These are phyloP conservation scores for Exobasidium rhododendri DNA, from an alignment of 1,284 basidiomycete species.

Conservation along the genomic window DNA sequence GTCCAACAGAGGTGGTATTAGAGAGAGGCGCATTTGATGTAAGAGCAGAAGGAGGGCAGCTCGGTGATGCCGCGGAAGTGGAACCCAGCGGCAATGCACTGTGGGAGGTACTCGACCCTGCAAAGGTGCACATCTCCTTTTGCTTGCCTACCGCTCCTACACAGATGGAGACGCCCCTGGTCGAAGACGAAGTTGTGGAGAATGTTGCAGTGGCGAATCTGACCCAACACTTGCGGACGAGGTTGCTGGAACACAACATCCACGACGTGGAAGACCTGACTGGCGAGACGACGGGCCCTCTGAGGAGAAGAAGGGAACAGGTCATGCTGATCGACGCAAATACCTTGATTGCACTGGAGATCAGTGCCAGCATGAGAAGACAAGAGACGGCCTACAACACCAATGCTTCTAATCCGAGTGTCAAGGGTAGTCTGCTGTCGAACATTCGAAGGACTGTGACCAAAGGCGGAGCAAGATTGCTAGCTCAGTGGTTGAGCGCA, in stretches of 20 bases:
- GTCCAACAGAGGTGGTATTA: conserved; percentile 43
- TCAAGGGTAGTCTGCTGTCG: conserved; percentile 40
- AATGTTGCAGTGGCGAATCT: conserved; percentile 28
- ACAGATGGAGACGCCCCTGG: not conserved
- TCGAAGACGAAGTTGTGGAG: conserved; percentile 19
- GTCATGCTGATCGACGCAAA: conserved; percentile 50
- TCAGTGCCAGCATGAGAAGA: conserved; percentile 31
- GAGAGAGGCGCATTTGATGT: conserved; percentile 16
- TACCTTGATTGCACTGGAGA: conserved; percentile 47
- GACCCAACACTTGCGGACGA: conserved; percentile 42
- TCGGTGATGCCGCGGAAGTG: not conserved
- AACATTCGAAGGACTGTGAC: conserved; percentile 48
- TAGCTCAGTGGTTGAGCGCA: conserved; percentile 42
- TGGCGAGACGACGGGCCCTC: not conserved
- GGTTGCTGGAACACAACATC: conserved; percentile 29
- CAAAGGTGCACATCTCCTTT: conserved; percentile 23
- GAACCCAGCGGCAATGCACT: not conserved
- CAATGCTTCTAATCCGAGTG: conserved; percentile 17
- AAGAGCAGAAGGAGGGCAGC: not conserved
- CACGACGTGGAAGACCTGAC: conserved; percentile 4
- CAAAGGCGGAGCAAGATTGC: conserved; percentile 43
- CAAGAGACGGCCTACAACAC: not conserved
- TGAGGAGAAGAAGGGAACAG: conserved; percentile 8
- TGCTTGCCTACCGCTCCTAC: conserved; percentile 14
- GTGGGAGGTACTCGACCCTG: conserved; percentile 11